Percentiles rank a stretch among this genome's conserved stretches.
phyloP scores from a whole-genome alignment of 768 basidiomycete genomes.

The Sporobolomyces pararoseus region DNA sequence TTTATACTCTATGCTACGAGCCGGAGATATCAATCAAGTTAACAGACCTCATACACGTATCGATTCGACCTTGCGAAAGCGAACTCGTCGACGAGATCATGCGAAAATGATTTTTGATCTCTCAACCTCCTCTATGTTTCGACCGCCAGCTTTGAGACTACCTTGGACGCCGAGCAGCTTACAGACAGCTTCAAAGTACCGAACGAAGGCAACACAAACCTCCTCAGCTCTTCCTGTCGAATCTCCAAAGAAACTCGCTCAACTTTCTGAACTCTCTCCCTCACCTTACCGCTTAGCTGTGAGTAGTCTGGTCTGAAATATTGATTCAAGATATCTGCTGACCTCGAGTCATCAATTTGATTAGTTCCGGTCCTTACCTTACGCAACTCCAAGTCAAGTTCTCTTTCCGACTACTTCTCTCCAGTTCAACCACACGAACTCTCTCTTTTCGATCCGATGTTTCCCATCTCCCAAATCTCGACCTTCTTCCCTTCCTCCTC shows the following conservation, averaged over 20 bases:
- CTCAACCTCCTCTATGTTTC: too few species aligned
- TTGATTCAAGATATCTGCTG: neutral
- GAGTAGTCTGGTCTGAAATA: neutral
- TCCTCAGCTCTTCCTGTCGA: neutral
- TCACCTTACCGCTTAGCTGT: conserved; percentile 8
- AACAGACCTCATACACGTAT: too few species aligned
- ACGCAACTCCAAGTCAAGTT: neutral
- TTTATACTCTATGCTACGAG: too few species aligned
- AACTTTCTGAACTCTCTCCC: neutral
- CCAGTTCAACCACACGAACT: neutral
- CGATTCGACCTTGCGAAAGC: too few species aligned
- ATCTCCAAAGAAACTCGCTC: conserved; percentile 1
- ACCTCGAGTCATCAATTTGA: neutral
- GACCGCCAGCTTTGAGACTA: neutral
- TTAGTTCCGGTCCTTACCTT: neutral
- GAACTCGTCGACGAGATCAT: too few species aligned
- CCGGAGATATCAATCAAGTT: too few species aligned
- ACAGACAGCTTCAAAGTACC: neutral
- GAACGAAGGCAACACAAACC: neutral
- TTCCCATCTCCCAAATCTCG: conserved; percentile 14
- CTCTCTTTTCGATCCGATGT: conserved; percentile 20
- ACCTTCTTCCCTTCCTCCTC: neutral
- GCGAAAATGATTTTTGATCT: too few species aligned
- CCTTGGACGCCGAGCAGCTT: neutral
- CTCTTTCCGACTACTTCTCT: conserved; percentile 16